Conservation (phyloP, 768 basidiomycete genomes). For the Butyriboletus loyo region DNA sequence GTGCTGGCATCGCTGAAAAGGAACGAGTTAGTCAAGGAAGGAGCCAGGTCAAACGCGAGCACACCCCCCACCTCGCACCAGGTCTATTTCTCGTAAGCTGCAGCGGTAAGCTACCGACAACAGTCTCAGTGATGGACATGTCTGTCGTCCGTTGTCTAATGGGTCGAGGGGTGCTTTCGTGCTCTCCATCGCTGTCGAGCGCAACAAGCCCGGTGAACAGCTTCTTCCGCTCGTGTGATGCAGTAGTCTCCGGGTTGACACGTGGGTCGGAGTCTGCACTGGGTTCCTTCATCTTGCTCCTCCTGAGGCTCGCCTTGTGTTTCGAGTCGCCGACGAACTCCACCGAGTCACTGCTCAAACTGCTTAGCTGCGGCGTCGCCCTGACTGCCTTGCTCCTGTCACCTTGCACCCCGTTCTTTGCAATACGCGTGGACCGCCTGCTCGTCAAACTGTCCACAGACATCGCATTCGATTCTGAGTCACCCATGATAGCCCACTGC, state of each 20-base stretch:
- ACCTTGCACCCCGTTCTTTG: not conserved
- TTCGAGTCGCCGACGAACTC: not conserved
- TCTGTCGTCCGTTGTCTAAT: not conserved
- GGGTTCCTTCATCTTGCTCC: not conserved
- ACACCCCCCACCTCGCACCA: conserved; percentile 12
- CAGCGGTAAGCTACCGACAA: conserved; percentile 12
- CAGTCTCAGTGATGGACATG: not conserved
- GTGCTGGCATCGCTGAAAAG: not conserved
- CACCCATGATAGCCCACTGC: not conserved
- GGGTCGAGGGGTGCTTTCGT: conserved; percentile 27
- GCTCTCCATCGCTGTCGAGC: conserved; percentile 8
- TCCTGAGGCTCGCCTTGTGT: not conserved
- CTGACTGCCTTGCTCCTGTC: not conserved
- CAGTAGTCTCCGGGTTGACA: not conserved
- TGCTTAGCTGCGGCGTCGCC: not conserved
- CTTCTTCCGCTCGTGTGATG: not conserved
- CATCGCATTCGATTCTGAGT: conserved; percentile 29
- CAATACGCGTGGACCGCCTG: conserved; percentile 4
- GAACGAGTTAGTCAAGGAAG: not conserved
- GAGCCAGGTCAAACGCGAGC: not conserved
- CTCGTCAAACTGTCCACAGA: conserved; percentile 24
- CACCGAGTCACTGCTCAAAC: conserved; percentile 5
- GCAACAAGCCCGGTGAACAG: not conserved
- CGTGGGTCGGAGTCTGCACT: not conserved
- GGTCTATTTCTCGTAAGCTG: conserved; percentile 15